phyloP scores from a whole-genome alignment of 371 early-diverging fungal genomes.

The Haplosporangium sp. region DNA sequence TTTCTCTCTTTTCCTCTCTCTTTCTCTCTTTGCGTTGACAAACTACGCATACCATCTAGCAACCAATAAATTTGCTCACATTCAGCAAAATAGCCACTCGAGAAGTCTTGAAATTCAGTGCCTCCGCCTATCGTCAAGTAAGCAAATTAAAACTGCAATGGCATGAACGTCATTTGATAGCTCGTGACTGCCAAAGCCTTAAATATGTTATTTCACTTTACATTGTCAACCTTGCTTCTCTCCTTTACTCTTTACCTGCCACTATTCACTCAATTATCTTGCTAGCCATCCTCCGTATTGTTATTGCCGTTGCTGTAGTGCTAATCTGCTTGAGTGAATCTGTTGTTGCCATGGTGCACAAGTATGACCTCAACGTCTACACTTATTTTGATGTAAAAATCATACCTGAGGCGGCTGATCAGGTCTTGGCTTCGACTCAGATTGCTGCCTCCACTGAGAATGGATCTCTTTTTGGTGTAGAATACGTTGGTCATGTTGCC shows the following conservation, averaged over 20 bases:
- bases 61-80: too few species aligned
- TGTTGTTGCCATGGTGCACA: constrained; percentile 27
- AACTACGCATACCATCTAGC: too few species aligned
- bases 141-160: too few species aligned
- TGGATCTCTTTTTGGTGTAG: constrained; percentile 36
- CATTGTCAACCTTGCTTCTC: background rate
- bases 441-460: constrained; percentile 17
- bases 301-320: constrained; percentile 1
- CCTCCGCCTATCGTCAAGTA: too few species aligned
- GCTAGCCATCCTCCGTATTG: background rate
- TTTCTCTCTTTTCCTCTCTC: too few species aligned
- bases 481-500: constrained; percentile 46
- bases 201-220: too few species aligned
- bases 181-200: background rate
- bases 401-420: constrained; percentile 30
- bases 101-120: too few species aligned
- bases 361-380: constrained; percentile 21
- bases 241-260: background rate
- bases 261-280: constrained; percentile 3
- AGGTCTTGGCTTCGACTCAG: constrained; percentile 31
- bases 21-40: too few species aligned
- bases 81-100: too few species aligned
- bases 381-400: constrained; percentile 53
- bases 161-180: too few species aligned
- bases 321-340: constrained; percentile 6